These are phyloP conservation scores for Stachybotrys chlorohalonatus DNA, from an alignment of 2,329 filamentous ascomycete species.

Conservation along the genomic window DNA sequence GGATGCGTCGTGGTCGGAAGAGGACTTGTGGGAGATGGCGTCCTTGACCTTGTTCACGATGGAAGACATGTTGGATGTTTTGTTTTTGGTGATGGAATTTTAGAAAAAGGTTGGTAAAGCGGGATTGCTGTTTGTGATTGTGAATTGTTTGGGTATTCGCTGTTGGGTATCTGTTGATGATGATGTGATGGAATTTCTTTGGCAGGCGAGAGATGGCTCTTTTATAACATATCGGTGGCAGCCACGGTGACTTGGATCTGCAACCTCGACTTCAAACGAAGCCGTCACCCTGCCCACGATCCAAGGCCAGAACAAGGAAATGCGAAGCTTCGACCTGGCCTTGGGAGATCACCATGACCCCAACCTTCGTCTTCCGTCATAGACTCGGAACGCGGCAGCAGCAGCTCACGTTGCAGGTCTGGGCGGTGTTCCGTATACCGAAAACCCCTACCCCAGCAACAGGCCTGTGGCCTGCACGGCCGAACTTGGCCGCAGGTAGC, in stretches of 20 bases:
- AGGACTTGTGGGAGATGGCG: conserved; percentile 30
- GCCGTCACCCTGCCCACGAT: not conserved
- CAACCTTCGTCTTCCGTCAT: not conserved
- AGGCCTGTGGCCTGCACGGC: no score
- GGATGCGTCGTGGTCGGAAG: conserved; percentile 10
- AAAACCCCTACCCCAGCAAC: not conserved
- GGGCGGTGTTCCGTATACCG: not conserved
- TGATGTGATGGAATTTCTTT: not conserved
- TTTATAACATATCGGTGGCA: not conserved
- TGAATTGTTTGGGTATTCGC: not conserved
- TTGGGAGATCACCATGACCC: not conserved
- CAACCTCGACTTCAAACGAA: not conserved
- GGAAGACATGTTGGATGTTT: conserved; percentile 39
- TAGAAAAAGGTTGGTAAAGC: not conserved
- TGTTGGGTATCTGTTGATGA: not conserved
- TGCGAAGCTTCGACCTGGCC: not conserved
- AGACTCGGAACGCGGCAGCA: not conserved
- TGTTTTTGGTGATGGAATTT: not conserved
- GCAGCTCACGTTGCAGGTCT: not conserved
- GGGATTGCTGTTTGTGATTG: not conserved
- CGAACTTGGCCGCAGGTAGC: not conserved
- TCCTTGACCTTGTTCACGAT: conserved; percentile 54
- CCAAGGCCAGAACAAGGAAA: not conserved
- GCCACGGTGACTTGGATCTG: not conserved
- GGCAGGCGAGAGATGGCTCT: not conserved